Evolutionary conservation across 2,329 filamentous ascomycete species (phyloP).

Genomic region (Fusarium goolgardi): DNA sequence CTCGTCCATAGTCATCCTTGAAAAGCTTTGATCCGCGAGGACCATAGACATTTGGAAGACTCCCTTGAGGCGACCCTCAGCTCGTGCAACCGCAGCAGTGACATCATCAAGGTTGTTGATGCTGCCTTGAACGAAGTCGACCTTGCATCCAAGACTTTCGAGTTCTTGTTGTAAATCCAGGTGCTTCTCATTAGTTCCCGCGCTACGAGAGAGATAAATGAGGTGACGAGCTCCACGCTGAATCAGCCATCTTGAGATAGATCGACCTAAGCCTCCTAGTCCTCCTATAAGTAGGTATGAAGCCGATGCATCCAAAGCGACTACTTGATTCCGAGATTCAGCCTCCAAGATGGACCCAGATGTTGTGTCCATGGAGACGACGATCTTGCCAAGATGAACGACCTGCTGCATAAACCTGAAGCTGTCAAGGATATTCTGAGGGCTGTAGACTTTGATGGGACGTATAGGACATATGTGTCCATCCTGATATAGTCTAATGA

Average conservation of each 20-base stretch:
- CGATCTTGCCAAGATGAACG: conserved; percentile 6
- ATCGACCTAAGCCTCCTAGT: background rate
- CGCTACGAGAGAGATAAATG: conserved; percentile 8
- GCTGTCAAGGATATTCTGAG: background rate
- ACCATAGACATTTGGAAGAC: conserved; percentile 12
- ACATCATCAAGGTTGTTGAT: background rate
- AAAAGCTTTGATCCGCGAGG: conserved; percentile 2
- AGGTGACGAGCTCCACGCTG: conserved; percentile 4
- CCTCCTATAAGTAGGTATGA: conserved; percentile 4
- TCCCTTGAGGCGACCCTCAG: background rate
- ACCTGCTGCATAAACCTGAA: conserved; percentile 15
- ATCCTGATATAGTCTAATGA: background rate
- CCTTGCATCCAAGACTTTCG: background rate
- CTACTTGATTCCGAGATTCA: background rate
- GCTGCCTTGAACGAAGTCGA: conserved; percentile 2
- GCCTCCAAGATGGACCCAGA: background rate
- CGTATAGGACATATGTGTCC: background rate
- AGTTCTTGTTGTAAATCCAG: background rate
- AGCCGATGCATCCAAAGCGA: background rate
- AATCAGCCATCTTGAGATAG: conserved; percentile 7
- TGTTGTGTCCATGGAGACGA: background rate
- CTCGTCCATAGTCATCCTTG: background rate
- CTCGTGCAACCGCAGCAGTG: background rate
- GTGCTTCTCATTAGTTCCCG: background rate
- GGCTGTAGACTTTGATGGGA: background rate